Evolutionary conservation across 2,329 filamentous ascomycete species (phyloP).

Genomic region (Amesomyces nigricolor): DNA sequence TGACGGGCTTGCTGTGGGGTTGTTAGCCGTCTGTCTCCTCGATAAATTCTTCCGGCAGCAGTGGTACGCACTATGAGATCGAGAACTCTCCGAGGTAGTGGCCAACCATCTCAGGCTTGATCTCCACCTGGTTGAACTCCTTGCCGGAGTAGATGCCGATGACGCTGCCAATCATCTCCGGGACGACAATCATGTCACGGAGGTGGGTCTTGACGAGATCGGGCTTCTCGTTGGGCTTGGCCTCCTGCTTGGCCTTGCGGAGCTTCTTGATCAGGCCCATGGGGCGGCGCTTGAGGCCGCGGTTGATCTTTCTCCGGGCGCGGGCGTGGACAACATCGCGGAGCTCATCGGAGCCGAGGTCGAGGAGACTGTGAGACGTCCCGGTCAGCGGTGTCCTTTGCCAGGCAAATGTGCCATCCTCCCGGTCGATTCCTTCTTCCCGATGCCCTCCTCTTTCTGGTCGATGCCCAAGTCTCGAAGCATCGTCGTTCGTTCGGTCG

Average conservation of each 20-base stretch:
- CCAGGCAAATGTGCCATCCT: background rate
- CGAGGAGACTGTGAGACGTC: slow-evolving; percentile 69
- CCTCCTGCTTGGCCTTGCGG: slow-evolving; percentile 98
- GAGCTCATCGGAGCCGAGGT: slow-evolving; percentile 97
- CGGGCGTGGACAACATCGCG: slow-evolving; percentile 99
- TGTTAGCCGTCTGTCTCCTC: slow-evolving; percentile 42
- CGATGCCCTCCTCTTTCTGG: background rate
- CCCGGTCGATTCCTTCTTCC: too few relatives aligned
- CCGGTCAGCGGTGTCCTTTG: slow-evolving; percentile 18
- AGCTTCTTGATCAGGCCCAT: slow-evolving; percentile 99
- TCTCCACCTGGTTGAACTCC: slow-evolving; percentile 99
- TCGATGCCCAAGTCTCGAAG: background rate
- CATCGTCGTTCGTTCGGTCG: background rate
- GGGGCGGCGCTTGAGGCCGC: slow-evolving; percentile 98
- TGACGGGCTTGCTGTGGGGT: slow-evolving; percentile 84
- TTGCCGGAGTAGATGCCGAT: slow-evolving; percentile 99
- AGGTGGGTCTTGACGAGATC: slow-evolving; percentile 99
- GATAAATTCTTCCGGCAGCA: background rate
- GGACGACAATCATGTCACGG: slow-evolving; percentile 99
- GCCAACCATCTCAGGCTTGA: slow-evolving; percentile 99
- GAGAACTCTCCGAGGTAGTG: slow-evolving; percentile 99
- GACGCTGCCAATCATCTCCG: slow-evolving; percentile 99
- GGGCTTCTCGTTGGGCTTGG: slow-evolving; percentile 99
- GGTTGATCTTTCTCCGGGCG: slow-evolving; percentile 98
- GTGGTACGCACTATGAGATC: slow-evolving; percentile 87